Evolutionary conservation across 352 stramenopile species (phyloP), one percentile per base, ranked within the genome.

Genomic region (Plasmopara viticola): DNA sequence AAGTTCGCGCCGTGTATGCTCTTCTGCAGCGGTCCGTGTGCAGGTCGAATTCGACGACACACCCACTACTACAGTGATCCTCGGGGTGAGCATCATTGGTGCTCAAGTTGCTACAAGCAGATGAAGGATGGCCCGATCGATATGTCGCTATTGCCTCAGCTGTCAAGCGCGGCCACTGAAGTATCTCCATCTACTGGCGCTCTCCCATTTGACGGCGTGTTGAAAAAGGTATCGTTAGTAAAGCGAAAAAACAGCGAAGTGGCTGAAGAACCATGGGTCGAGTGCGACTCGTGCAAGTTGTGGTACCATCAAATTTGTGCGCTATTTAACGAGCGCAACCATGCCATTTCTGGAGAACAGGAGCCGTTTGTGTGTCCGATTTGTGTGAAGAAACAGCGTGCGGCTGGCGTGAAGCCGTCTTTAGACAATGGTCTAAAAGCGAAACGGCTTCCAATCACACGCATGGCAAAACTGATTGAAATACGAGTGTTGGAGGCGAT

Each of bases 301-400:
- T 99, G 97, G 96, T 97, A 99, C 41, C 97, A 99, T 70, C 96
- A 99, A 57, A 98, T 99, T 59, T 99, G 97, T 68, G 96, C 94
- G 29, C 80, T 99, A 9, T 99, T 99, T 70, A 99, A 99, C 66
- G 96, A 96, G 54, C 79, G 96, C 2, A 98, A 98, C 57, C 98
- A 99, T 66, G 94, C 94, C 0, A 94, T 94, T 35, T 94, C 84
- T 10, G 84, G 84, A 2, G 84, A 94, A 51, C 84, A 94, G 55
- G 79, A 94, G 53, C 76, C 78, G 9, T 94, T 94, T 39, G 84
- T 94, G 46, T 94, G 84, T 31, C 84, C 84, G 5, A 87, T 94
- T 50, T 94, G 84, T 58, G 80, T 90, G 15, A 87, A 89, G 52
- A 94, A 94, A 59, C 75, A 90, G 48, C 84, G 84, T 5, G 66